phyloP scores from a whole-genome alignment of 78 protist genomes.

The Polysphondylium violaceum region DNA sequence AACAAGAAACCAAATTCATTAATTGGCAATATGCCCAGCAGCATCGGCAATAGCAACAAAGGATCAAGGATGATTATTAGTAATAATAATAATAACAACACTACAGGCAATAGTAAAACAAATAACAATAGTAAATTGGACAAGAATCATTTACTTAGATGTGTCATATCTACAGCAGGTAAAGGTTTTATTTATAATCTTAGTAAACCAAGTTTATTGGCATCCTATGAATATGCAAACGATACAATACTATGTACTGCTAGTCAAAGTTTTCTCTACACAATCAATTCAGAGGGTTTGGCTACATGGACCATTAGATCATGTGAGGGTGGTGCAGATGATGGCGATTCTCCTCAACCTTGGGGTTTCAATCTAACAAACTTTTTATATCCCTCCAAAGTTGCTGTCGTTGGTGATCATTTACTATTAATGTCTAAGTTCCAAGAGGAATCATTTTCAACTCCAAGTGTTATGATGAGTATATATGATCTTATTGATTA shows the following conservation, averaged over 20 bases:
- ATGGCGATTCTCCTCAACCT: slow-evolving; percentile 45
- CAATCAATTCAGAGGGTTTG: slow-evolving; percentile 37
- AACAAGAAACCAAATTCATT: neutral
- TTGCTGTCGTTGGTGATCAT: slow-evolving; percentile 69
- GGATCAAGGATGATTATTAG: neutral
- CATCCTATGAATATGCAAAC: slow-evolving; percentile 52
- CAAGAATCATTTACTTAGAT: slow-evolving; percentile 15
- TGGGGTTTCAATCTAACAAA: slow-evolving; percentile 27
- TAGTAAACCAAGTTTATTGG: slow-evolving; percentile 30
- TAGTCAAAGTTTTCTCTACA: slow-evolving; percentile 50
- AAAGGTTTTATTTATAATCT: slow-evolving; percentile 61
- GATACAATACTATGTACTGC: slow-evolving; percentile 56
- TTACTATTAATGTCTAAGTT: slow-evolving; percentile 42
- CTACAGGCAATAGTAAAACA: neutral
- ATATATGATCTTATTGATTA: too few species aligned
- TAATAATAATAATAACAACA: neutral
- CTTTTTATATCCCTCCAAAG: neutral
- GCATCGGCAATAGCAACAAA: neutral
- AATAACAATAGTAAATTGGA: neutral
- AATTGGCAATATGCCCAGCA: neutral
- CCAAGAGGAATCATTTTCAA: neutral
- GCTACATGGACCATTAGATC: slow-evolving; percentile 75
- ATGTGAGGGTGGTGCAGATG: slow-evolving; percentile 69
- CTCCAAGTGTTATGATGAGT: too few species aligned
- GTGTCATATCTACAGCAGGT: slow-evolving; percentile 38